Evolutionary conservation across 768 basidiomycete genomes (phyloP), one percentile per base, ranked within the genome.

Genomic region (Leccinum subtestaceum): DNA sequence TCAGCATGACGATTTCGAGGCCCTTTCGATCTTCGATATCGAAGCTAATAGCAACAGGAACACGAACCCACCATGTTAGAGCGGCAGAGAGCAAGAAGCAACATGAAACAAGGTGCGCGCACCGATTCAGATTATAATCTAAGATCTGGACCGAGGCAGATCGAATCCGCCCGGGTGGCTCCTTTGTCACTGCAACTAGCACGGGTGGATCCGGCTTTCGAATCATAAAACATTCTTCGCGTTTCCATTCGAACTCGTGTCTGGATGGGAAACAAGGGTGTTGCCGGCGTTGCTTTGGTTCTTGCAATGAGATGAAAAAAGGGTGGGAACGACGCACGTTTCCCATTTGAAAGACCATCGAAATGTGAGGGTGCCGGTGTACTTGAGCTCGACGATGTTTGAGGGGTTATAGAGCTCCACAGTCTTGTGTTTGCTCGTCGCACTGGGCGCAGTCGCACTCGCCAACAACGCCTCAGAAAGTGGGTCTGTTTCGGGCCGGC

Each of bases 141-240:
- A 94, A 76, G 25, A 94, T 82, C 66, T 94, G 92, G 29, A 92
- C 77, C 2, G 85, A 79, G 0, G 81, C 71, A 12, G 87, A 84
- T 66, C 84, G 87, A 48, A 87, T 75, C 23, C 83, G 78, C 7
- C 88, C 86, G 2, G 84, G 77, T 2, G 85, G 81, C 60, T 92
- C 92, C 66, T 87, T 91, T 2, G 89, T 91, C 29, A 92, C 79
- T 0, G 90, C 91, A 12, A 94, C 87, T 10, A 93, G 81, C 2
- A 94, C 91, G 46, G 92, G 88, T 6, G 92, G 92, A 63, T 94
- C 92, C 9, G 91, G 92, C 68, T 93, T 93, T 21, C 91, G 84
- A 46, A 93, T 71, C 72, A 93, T 83, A 72, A 80, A 93, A 72
- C 91, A 93, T 63, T 88, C 87, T 67, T 92, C 90, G 47, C 88